Evolutionary conservation across 78 protist genomes (phyloP).

Genomic region (Protostelium mycophagum): DNA sequence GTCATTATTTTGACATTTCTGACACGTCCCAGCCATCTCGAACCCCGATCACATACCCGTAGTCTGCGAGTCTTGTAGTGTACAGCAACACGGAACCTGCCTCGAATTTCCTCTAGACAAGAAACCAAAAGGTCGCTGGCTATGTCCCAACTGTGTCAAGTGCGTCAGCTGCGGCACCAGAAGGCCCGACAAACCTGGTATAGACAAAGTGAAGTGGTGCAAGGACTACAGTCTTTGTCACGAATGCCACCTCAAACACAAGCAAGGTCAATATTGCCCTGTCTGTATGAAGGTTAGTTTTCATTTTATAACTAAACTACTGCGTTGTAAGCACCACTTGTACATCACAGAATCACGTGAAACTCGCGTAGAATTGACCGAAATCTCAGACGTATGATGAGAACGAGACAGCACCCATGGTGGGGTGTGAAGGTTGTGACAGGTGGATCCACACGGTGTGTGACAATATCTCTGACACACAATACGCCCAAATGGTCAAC

Average conservation of each 20-base stretch:
- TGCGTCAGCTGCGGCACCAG: neutral
- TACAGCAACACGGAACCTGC: neutral
- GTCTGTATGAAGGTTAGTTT: neutral
- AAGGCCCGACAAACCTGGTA: neutral
- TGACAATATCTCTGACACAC: neutral
- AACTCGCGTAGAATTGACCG: neutral
- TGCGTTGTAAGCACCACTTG: no score
- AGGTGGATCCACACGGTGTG: neutral
- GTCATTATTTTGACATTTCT: neutral
- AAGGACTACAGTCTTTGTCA: neutral
- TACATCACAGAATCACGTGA: no score
- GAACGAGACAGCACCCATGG: neutral
- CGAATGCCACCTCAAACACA: neutral
- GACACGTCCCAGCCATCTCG: neutral
- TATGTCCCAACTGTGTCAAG: neutral
- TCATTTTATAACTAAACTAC: no score
- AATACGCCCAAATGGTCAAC: neutral
- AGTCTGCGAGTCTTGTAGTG: neutral
- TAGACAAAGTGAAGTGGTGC: neutral
- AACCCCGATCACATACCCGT: neutral
- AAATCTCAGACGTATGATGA: neutral
- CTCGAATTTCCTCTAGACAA: neutral
- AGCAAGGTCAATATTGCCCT: neutral
- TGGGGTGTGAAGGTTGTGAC: neutral
- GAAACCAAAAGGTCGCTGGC: neutral